Evolutionary conservation across 2,329 filamentous ascomycete species (phyloP), one percentile per base, ranked within the genome.

Genomic region (Trichoderma sp.): DNA sequence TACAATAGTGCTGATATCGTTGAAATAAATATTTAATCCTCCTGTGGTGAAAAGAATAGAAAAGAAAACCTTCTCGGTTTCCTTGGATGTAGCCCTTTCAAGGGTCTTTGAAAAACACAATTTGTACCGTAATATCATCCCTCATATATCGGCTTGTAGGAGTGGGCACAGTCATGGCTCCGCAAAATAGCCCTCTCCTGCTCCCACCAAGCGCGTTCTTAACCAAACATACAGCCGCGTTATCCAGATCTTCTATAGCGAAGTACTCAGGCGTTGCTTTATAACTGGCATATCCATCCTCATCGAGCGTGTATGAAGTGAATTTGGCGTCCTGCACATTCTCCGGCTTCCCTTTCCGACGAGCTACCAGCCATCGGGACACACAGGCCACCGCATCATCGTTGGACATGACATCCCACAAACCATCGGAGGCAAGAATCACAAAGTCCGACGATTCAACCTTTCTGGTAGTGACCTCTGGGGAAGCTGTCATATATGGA

Each of bases 121-220:
- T 93, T 81, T 96, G 92, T 18, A 96, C 91, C 0, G 93, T 96
- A 70, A 95, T 85, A 79, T 96, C 93, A 76, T 96, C 93, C 75
- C 92, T 89, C 60, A 82, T 78, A 62, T 79, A 77, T 73, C 93
- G 85, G 51, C 91, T 91, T 75, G 91, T 89, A 0, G 93, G 93
- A 73, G 89, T 89, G 9, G 89, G 88, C 32, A 93, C 85, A 1
- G 92, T 93, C 77, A 95, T 82, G 63, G 93, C 82, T 5, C 92
- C 93, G 74, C 90, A 90, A 28, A 96, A 84, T 85, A 94, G 89
- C 76, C 93, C 91, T 74, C 88, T 86, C 75, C 95, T 88, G 72
- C 89, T 91, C 5, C 93, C 93, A 51, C 93, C 93, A 15, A 96
- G 87, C 0, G 92, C 92, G 77, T 96, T 97, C 74, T 93, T 89